Percentiles rank a stretch among this genome's conserved stretches.
phyloP scores from a whole-genome alignment of 768 basidiomycete species.

The Tremella mesenterica region DNA sequence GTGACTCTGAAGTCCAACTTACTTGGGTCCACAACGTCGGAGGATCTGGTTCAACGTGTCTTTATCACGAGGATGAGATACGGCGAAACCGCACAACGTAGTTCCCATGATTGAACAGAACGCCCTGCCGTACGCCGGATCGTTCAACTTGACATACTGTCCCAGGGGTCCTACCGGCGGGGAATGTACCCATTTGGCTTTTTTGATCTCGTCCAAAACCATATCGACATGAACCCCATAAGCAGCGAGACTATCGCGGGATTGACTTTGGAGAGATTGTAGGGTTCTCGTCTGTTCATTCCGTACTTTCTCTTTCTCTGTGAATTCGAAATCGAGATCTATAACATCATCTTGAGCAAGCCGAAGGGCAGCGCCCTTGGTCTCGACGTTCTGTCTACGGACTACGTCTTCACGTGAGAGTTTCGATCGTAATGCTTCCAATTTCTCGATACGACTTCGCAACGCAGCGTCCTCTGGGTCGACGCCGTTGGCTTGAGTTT shows the following conservation, averaged over 20 bases:
- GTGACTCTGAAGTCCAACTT: no score
- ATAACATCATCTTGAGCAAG: no score
- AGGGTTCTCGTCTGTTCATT: no score
- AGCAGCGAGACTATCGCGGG: conserved; percentile 17
- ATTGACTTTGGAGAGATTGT: conserved; percentile 9
- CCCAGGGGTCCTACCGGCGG: conserved; percentile 59
- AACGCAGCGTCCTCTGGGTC: no score
- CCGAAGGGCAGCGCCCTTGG: no score
- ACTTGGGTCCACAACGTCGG: conserved; percentile 13
- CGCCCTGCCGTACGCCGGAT: conserved; percentile 60
- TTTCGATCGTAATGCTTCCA: no score
- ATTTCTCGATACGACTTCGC: no score
- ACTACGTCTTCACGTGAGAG: no score
- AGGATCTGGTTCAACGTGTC: conserved; percentile 53
- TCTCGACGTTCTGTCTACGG: no score
- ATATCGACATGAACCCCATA: conserved; percentile 35
- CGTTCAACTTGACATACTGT: conserved; percentile 62
- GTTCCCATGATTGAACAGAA: conserved; percentile 56
- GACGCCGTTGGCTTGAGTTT: no score
- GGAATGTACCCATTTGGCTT: conserved; percentile 24
- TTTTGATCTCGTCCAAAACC: conserved; percentile 35
- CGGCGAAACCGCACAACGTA: conserved; percentile 61
- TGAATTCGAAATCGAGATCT: no score
- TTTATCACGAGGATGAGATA: conserved; percentile 63
- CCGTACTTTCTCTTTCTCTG: no score